phyloP scores from a whole-genome alignment of 192 early-diverging fungal genomes.

The Coemansia aciculifera region DNA sequence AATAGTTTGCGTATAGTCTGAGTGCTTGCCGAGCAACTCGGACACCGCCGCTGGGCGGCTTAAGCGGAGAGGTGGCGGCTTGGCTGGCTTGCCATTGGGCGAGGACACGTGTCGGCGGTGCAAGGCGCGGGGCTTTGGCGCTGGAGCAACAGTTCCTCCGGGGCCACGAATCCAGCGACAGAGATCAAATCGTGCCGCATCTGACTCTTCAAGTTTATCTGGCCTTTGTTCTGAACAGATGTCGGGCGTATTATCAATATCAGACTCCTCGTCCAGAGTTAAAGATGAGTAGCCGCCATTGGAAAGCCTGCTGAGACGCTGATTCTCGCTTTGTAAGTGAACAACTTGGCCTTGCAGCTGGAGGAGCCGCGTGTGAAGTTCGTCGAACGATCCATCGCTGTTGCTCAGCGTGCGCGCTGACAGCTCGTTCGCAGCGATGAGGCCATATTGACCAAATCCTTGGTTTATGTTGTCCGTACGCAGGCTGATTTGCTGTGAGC shows the following conservation, averaged over 20 bases:
- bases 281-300: neutral
- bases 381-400: neutral
- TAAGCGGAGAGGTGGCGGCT: slow-evolving; percentile 27
- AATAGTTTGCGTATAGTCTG: slow-evolving; percentile 17
- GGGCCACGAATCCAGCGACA: slow-evolving; percentile 34
- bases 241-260: neutral
- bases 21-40: slow-evolving; percentile 33
- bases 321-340: neutral
- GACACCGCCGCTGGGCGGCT: slow-evolving; percentile 18
- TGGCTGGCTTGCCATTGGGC: slow-evolving; percentile 19
- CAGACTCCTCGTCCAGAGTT: neutral
- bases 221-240: neutral
- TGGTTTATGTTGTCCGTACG: neutral
- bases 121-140: slow-evolving; percentile 26
- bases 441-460: neutral
- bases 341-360: slow-evolving; percentile 5
- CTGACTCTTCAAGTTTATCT: neutral
- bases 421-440: neutral
- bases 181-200: slow-evolving; percentile 23
- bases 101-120: slow-evolving; percentile 22
- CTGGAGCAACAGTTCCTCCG: neutral
- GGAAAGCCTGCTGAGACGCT: neutral
- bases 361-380: neutral
- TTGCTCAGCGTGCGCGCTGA: neutral
- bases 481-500: neutral